These are phyloP conservation scores for Kazachstania kunashirensis DNA, from an alignment of 805 yeast genomes.

Conservation along the genomic window DNA sequence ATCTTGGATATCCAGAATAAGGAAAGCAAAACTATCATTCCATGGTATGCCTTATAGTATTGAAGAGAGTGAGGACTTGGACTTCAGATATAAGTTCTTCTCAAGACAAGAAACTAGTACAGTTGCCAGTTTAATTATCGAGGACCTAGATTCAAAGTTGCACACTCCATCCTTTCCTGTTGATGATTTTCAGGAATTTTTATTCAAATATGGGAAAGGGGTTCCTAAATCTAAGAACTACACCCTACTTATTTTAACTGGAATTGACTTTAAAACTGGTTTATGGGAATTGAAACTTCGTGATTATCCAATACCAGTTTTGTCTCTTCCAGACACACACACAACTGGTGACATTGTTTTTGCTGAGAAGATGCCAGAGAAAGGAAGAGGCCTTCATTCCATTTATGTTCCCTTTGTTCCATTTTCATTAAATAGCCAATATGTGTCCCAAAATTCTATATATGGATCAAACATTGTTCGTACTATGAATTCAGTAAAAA, in stretches of 20 bases:
- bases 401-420: conserved; percentile 53
- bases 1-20: conserved; percentile 32
- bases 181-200: conserved; percentile 26
- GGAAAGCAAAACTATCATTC: conserved; percentile 25
- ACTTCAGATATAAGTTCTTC: conserved; percentile 12
- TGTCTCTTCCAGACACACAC: conserved; percentile 36
- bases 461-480: conserved; percentile 51
- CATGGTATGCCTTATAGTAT: conserved; percentile 23
- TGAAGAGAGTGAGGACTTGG: conserved; percentile 12
- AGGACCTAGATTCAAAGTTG: conserved; percentile 18
- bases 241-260: conserved; percentile 46
- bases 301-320: conserved; percentile 50
- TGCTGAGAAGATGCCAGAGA: conserved; percentile 43
- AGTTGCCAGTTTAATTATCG: conserved; percentile 20
- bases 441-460: conserved; percentile 35
- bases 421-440: conserved; percentile 30
- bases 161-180: conserved; percentile 27
- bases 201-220: conserved; percentile 36
- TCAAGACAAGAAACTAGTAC: conserved; percentile 20
- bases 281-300: conserved; percentile 37
- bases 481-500: conserved; percentile 54
- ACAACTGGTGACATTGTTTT: conserved; percentile 44
- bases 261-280: conserved; percentile 36
- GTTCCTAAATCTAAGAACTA: conserved; percentile 45
- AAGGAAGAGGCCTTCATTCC: conserved; percentile 35